These are phyloP conservation scores for Ambrosiella cleistominuta DNA, from an alignment of 2,329 filamentous ascomycete species.

Conservation along the genomic window DNA sequence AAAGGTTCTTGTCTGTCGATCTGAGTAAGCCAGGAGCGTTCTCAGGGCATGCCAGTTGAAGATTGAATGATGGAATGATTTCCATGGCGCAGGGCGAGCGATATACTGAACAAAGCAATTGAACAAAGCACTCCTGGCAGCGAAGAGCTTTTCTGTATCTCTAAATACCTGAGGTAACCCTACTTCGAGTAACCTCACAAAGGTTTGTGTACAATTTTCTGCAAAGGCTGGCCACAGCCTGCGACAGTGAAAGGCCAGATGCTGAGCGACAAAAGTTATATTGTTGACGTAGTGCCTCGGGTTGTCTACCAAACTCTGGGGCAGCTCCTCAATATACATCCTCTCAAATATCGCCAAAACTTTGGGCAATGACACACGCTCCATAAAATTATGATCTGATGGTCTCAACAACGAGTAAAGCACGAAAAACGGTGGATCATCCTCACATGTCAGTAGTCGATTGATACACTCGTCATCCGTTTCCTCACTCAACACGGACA, in stretches of 20 bases:
- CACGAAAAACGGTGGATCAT: constrained; percentile 3
- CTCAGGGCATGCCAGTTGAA: constrained; percentile 42
- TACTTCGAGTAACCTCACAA: constrained; percentile 18
- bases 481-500: background rate
- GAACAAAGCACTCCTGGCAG: constrained; percentile 19
- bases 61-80: constrained; percentile 23
- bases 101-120: constrained; percentile 22
- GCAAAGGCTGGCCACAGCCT: constrained; percentile 18
- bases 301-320: background rate
- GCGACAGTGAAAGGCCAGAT: constrained; percentile 13
- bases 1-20: constrained; percentile 29
- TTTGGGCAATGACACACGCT: constrained; percentile 4
- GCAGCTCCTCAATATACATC: constrained; percentile 5
- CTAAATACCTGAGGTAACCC: constrained; percentile 14
- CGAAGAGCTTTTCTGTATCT: constrained; percentile 14
- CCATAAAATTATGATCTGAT: constrained; percentile 4
- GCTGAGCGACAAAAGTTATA: constrained; percentile 3
- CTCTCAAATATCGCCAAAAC: background rate
- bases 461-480: constrained; percentile 8
- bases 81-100: constrained; percentile 18
- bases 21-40: constrained; percentile 34
- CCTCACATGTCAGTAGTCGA: background rate
- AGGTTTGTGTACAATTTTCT: constrained; percentile 18
- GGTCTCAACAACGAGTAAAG: constrained; percentile 6
- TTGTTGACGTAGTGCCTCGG: background rate